Percentiles rank a stretch among this genome's conserved stretches.
phyloP scores from a whole-genome alignment of 2,329 filamentous ascomycete species.

The Fusarium nodosum region DNA sequence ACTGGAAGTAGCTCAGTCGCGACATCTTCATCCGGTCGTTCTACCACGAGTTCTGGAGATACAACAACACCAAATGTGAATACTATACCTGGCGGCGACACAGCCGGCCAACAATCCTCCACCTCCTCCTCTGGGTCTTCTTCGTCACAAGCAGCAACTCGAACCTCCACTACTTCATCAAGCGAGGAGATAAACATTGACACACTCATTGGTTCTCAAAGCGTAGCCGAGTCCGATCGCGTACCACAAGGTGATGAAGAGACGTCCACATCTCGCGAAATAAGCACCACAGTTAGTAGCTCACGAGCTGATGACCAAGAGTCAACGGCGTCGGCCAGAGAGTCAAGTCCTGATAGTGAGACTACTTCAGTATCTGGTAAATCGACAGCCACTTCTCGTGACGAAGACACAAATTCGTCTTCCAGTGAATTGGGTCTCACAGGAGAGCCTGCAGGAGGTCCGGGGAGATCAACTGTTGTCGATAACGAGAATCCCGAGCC shows the following conservation, averaged over 20 bases:
- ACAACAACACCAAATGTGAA: neutral
- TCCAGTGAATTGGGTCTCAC: neutral
- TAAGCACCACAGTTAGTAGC: too few relatives aligned
- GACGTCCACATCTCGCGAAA: neutral
- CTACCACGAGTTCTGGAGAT: neutral
- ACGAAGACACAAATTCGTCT: neutral
- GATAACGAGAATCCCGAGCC: neutral
- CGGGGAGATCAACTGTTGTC: neutral
- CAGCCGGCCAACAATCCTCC: neutral
- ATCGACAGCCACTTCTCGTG: neutral
- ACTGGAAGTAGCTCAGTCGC: neutral
- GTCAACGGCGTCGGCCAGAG: neutral
- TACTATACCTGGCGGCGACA: neutral
- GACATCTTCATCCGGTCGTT: neutral
- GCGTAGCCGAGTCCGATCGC: conserved; percentile 9
- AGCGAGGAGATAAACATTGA: neutral
- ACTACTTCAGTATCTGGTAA: neutral
- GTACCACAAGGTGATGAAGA: conserved; percentile 1
- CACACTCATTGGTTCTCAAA: conserved; percentile 16
- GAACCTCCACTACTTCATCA: neutral
- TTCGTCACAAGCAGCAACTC: rapidly evolving
- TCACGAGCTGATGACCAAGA: rapidly evolving
- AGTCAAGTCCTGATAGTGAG: neutral
- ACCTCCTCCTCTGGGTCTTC: neutral
- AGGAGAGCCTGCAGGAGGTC: conserved; percentile 10